Percentiles rank a stretch among this genome's conserved stretches.
Conservation (phyloP, 306 rosid genomes). For the Astragalus glycyphyllos region DNA sequence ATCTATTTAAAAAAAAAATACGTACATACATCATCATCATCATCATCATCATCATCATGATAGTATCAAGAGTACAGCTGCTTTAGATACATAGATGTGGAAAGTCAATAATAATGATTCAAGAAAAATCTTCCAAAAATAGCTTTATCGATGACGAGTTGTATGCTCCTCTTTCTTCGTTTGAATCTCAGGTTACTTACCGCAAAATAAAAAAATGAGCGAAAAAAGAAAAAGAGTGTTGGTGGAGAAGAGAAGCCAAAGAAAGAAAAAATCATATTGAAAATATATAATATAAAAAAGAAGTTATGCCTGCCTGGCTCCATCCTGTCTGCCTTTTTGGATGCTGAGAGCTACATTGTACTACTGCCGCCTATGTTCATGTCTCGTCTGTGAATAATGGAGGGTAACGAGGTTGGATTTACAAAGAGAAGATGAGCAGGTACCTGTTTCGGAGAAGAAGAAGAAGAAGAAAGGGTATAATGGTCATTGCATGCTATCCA, state of each 20-base stretch:
- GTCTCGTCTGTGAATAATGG: slow-evolving; percentile 53
- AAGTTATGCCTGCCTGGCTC: slow-evolving; percentile 66
- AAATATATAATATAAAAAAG: slow-evolving; percentile 30
- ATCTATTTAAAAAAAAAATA: slow-evolving; percentile 37
- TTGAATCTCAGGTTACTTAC: slow-evolving; percentile 42
- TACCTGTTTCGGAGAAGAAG: slow-evolving; percentile 52
- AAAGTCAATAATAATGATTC: slow-evolving; percentile 40
- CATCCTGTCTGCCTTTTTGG: slow-evolving; percentile 75
- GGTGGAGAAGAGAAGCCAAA: background rate
- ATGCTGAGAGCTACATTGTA: slow-evolving; percentile 71
- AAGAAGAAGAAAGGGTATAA: slow-evolving; percentile 51
- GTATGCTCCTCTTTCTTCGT: slow-evolving; percentile 42
- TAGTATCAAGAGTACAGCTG: slow-evolving; percentile 33
- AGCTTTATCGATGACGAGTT: slow-evolving; percentile 42
- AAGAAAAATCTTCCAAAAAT: slow-evolving; percentile 32
- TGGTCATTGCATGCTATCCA: slow-evolving; percentile 47
- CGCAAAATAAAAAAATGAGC: background rate
- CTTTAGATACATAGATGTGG: slow-evolving; percentile 30
- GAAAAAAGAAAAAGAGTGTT: slow-evolving; percentile 3
- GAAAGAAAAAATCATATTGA: slow-evolving; percentile 24
- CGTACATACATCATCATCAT: slow-evolving; percentile 43
- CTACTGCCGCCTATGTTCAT: slow-evolving; percentile 40
- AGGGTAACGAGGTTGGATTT: slow-evolving; percentile 65
- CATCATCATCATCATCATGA: slow-evolving; percentile 15
- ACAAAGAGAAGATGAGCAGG: slow-evolving; percentile 50